Evolutionary conservation across 176 grass and related monocot species (phyloP), one percentile per base, ranked within the genome.

Genomic region (Cenchrus fungigraminus): DNA sequence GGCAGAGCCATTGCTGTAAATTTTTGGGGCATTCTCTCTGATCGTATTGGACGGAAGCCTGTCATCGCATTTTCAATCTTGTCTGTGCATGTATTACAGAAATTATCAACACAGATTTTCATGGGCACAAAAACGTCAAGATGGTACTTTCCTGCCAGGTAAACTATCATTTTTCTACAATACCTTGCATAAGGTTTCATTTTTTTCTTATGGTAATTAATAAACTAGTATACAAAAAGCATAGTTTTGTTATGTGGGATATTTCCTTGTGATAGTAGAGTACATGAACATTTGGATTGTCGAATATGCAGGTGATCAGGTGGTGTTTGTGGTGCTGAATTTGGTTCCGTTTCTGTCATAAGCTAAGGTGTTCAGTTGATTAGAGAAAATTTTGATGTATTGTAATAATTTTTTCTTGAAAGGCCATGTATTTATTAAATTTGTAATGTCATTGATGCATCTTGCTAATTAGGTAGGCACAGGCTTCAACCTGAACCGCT

Each of bases 71-170:
- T 92, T 47, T 78, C 86, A 62, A 74, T 92, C 19, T 70, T 92
- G 15, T 85, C 87, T 6, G 83, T 89, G 90, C 86, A 83, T 79
- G 82, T 63, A 77, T 37, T n/a, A 54, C 5, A 74, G 4, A 28
- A 40, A 68, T 13, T 37, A n/a, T 52, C 31, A n/a, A 56, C 77
- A 47, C 84, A 96, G 94, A 83, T 93, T 93, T 50, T 96, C 94
- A 11, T 96, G 94, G 94, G 89, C 86, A 22, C 94, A 96, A 83
- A 93, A 89, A 83, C 94, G 91, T 65, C 91, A 89, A 3, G 65
- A 83, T 43, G 91, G 63, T 7, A 17, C 84, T 1, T 83, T 96
- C 61, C 79, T 96, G 22, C 94, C 89, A 91, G 88, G 94, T 87
- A 86, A 71, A 17, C n/a, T 25, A 32, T 16, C 31, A n/a, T 0